phyloP scores from a whole-genome alignment of 2,329 filamentous ascomycete genomes.

The Exserohilum turcica region DNA sequence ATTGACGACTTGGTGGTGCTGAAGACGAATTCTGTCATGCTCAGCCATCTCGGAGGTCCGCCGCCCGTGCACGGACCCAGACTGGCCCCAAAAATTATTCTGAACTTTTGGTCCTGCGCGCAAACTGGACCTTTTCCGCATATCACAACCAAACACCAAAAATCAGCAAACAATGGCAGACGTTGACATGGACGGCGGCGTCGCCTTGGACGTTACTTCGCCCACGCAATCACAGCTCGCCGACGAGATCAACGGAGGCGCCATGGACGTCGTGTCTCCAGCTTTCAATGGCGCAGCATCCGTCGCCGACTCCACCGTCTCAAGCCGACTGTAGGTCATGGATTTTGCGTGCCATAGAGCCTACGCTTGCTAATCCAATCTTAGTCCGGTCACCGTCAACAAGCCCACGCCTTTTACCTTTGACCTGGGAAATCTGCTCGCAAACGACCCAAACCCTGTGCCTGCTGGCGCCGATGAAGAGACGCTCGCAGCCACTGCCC shows the following conservation, averaged over 20 bases:
- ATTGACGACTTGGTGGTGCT: constrained; percentile 30
- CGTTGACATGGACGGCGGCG: constrained; percentile 40
- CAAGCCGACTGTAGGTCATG: constrained; percentile 38
- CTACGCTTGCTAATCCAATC: not conserved
- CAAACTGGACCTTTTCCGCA: not conserved
- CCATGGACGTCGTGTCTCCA: constrained; percentile 39
- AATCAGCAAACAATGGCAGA: constrained; percentile 30
- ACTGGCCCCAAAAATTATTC: constrained; percentile 24
- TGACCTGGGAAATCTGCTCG: constrained; percentile 85
- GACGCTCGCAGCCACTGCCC: constrained; percentile 73
- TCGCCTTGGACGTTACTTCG: constrained; percentile 25
- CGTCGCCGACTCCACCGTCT: constrained; percentile 41
- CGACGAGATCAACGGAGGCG: constrained; percentile 38
- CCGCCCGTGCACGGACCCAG: constrained; percentile 21
- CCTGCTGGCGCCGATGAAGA: constrained; percentile 65
- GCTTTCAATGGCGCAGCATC: constrained; percentile 32
- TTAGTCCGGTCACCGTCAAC: constrained; percentile 49
- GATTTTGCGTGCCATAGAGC: constrained; percentile 5
- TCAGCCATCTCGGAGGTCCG: constrained; percentile 36
- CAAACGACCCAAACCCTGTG: constrained; percentile 85
- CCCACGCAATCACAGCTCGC: constrained; percentile 36
- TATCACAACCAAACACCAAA: not conserved
- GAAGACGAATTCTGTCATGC: constrained; percentile 21
- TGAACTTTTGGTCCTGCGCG: constrained; percentile 7
- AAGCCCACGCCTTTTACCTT: constrained; percentile 92